Percentiles rank a stretch among this genome's conserved stretches.
phyloP scores from a whole-genome alignment of 495 filamentous ascomycete genomes.

The Evansstolkia leycettana region DNA sequence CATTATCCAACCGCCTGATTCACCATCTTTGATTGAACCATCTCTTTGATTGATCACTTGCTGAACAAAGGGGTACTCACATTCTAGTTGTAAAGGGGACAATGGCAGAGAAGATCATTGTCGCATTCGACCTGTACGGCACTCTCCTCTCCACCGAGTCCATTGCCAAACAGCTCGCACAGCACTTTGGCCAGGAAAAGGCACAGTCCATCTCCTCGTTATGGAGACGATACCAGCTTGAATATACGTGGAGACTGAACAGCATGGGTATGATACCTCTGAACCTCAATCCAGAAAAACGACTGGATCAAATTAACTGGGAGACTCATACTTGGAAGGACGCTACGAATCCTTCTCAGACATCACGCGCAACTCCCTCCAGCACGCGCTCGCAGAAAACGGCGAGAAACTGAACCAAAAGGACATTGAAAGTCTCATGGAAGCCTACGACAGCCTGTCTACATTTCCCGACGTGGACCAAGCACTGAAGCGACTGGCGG shows the following conservation, averaged over 20 bases:
- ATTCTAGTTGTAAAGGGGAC: background rate
- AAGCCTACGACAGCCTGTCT: conserved; percentile 54
- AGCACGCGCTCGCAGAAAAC: conserved; percentile 50
- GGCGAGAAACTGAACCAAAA: conserved; percentile 26
- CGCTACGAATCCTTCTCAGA: conserved; percentile 50
- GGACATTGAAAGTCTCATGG: conserved; percentile 39
- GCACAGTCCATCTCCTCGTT: conserved; percentile 40
- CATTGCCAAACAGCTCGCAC: conserved; percentile 41
- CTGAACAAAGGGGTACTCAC: background rate
- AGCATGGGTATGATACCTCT: conserved; percentile 50
- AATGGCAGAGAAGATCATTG: conserved; percentile 18
- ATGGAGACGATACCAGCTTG: conserved; percentile 56
- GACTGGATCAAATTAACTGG: background rate
- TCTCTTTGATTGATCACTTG: background rate
- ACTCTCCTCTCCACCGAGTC: conserved; percentile 60
- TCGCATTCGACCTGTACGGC: conserved; percentile 71
- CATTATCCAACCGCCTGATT: no score
- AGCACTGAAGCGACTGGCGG: conserved; percentile 33
- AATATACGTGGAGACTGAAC: conserved; percentile 74
- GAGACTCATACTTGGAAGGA: conserved; percentile 20
- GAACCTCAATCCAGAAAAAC: background rate
- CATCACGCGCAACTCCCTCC: conserved; percentile 52
- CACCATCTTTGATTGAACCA: no score
- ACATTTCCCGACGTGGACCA: conserved; percentile 56
- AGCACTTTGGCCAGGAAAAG: conserved; percentile 40